Conservation (phyloP, 495 filamentous ascomycete species). For the Aspergillus funiculosus region DNA sequence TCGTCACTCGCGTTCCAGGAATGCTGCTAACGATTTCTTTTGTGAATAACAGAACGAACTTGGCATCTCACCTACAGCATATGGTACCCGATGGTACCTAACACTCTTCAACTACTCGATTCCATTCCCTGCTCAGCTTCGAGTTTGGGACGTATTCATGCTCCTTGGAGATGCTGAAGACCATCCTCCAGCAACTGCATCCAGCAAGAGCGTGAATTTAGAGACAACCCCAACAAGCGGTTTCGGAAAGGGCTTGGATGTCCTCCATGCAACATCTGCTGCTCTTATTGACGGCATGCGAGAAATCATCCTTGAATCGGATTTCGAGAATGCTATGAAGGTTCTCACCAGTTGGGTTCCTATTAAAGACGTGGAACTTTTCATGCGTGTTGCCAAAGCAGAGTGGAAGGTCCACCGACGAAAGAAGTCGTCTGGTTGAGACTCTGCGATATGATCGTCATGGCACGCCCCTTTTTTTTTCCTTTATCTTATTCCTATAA, state of each 20-base stretch:
- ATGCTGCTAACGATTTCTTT: slow-evolving; percentile 10
- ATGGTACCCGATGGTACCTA: slow-evolving; percentile 95
- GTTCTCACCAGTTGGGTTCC: slow-evolving; percentile 94
- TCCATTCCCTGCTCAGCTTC: slow-evolving; percentile 92
- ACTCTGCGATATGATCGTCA: neutral
- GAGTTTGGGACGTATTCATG: slow-evolving; percentile 99
- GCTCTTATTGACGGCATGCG: slow-evolving; percentile 90
- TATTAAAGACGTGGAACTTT: slow-evolving; percentile 85
- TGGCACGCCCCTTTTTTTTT: slow-evolving; percentile 3
- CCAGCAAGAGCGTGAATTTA: slow-evolving; percentile 43
- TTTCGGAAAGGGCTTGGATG: slow-evolving; percentile 68
- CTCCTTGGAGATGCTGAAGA: slow-evolving; percentile 72
- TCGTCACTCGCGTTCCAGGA: neutral
- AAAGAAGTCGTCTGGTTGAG: slow-evolving; percentile 29
- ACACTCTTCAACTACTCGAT: slow-evolving; percentile 98
- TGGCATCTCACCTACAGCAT: slow-evolving; percentile 78
- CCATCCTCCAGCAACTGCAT: slow-evolving; percentile 22
- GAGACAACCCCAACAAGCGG: slow-evolving; percentile 20
- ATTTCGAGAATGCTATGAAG: slow-evolving; percentile 98
- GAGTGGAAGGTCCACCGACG: slow-evolving; percentile 76
- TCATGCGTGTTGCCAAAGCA: slow-evolving; percentile 89
- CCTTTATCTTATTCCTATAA: neutral
- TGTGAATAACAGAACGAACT: slow-evolving; percentile 60
- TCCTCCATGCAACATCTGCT: slow-evolving; percentile 85
- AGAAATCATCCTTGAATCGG: slow-evolving; percentile 84